Evolutionary conservation across 305 asterid genomes (phyloP), one percentile per base, ranked within the genome.

Genomic region (Solanum hybrid): DNA sequence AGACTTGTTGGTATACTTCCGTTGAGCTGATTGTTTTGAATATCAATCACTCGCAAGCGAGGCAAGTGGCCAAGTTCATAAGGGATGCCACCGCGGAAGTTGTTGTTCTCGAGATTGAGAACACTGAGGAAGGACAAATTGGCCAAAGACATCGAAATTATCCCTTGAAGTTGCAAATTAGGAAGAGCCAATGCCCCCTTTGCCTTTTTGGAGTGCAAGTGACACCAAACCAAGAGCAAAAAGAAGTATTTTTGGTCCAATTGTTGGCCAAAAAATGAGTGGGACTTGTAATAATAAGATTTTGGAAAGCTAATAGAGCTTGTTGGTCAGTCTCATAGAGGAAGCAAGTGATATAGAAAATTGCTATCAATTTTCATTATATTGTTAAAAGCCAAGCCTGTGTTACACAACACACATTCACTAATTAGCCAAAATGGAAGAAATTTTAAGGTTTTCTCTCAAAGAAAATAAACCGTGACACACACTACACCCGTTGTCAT

Each of bases 131-230:
- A 87, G n/a, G 92, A 90, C 51, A 90, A 20, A 51, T 87, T 87
- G 35, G 86, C 51, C 6, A 81, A 40, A n/a, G 89, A 81, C 3
- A 71, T 73, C 2, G 89, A 51, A 33, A 90, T 71, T 26, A 10
- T 42, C 11, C 90, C 91, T 71, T 90, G 88, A 71, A 90, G 90
- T 4, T 74, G 88, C 91, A 91, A 83, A 81, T 78, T 40, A 0
- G 90, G 12, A 34, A 92, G 93, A 26, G 39, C 75, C 75, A 92
- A 67, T 42, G 91, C 74, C 18, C 89, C 57, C 92, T 89, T 57
- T 89, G 77, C 42, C 39, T 90, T 11, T 46, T 26, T 31, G 73
- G 11, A 83, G 24, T 87, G 86, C 89, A 90, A 36, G 80, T 87
- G 51, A 90, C 85, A 16, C 86, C 89, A 34, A 90, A 31, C 90